A percentile compares a stretch with the other conserved stretches of the same genome.
Evolutionary conservation across 805 yeast species (phyloP).

Genomic region (Candida vaughaniae): DNA sequence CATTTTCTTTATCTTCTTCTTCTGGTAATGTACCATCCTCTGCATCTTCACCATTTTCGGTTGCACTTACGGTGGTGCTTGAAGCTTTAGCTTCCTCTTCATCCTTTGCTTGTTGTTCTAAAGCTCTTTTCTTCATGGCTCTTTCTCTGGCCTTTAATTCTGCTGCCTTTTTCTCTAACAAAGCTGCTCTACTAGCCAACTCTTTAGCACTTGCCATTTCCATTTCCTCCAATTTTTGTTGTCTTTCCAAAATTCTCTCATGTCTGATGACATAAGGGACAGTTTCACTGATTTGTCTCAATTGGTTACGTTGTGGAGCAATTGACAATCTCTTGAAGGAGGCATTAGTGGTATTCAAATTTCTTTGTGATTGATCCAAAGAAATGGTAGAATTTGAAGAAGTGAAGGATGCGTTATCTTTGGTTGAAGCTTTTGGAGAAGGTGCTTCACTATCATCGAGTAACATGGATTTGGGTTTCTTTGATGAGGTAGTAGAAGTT

Average conservation of each 20-base stretch:
- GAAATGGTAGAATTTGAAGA: slow-evolving; percentile 33
- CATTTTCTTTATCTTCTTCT: slow-evolving; percentile 1
- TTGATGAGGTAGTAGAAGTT: slow-evolving; percentile 16
- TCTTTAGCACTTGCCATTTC: slow-evolving; percentile 78
- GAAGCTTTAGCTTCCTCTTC: slow-evolving; percentile 5
- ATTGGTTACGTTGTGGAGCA: slow-evolving; percentile 56
- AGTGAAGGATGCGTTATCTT: slow-evolving; percentile 26
- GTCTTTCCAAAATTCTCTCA: slow-evolving; percentile 71
- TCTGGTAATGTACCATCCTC: slow-evolving; percentile 3
- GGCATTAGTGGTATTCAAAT: slow-evolving; percentile 23
- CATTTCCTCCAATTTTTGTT: slow-evolving; percentile 74
- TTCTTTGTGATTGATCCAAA: slow-evolving; percentile 19
- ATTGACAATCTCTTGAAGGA: slow-evolving; percentile 44
- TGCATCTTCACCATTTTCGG: slow-evolving; percentile 4
- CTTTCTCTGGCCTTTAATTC: slow-evolving; percentile 68
- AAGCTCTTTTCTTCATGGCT: slow-evolving; percentile 44
- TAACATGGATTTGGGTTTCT: slow-evolving; percentile 34
- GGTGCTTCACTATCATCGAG: slow-evolving; percentile 20
- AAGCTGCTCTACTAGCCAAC: slow-evolving; percentile 69
- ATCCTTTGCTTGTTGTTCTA: slow-evolving; percentile 9
- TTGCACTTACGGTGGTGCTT: slow-evolving; percentile 2
- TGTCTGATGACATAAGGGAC: slow-evolving; percentile 82
- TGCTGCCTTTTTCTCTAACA: slow-evolving; percentile 72
- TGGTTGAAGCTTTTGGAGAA: slow-evolving; percentile 22
- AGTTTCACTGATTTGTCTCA: slow-evolving; percentile 77